Evolutionary conservation across 164 flowering plant genomes (phyloP).

Genomic region (Litsea cubeba): DNA sequence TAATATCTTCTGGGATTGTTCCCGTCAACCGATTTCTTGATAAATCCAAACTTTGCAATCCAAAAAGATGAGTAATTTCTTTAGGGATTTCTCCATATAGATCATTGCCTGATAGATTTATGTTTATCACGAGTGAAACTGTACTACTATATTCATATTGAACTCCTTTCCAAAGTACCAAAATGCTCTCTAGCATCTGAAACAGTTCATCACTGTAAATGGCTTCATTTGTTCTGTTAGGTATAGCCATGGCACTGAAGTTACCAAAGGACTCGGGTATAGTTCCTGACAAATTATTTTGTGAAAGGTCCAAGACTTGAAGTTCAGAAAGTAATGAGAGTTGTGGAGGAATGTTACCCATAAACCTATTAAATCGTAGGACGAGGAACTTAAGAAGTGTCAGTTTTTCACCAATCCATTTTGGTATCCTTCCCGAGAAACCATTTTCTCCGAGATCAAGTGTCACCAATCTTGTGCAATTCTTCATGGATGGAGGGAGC

Average conservation of each 20-base stretch:
- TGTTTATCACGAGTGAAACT: not conserved
- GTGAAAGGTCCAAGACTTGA: constrained; percentile 6
- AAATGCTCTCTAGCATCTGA: not conserved
- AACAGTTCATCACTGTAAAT: too few relatives aligned
- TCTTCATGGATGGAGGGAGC: constrained; percentile 1
- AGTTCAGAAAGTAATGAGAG: not conserved
- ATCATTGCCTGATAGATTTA: constrained; percentile 7
- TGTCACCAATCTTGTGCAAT: not conserved
- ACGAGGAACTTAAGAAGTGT: not conserved
- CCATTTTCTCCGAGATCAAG: not conserved
- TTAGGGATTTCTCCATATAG: constrained; percentile 4
- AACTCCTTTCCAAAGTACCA: not conserved
- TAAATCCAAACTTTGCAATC: not conserved
- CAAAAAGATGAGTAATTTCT: not conserved
- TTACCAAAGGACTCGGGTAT: not conserved
- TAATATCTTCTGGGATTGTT: not conserved
- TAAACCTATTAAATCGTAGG: constrained; percentile 3
- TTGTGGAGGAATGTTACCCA: not conserved
- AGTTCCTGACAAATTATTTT: constrained; percentile 1
- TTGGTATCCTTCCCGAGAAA: not conserved
- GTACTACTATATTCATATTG: not conserved
- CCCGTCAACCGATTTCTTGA: constrained; percentile 2
- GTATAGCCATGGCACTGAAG: not conserved
- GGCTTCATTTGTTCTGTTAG: not conserved
- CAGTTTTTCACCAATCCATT: constrained; percentile 1